Percentiles rank a stretch among this genome's conserved stretches.
phyloP scores from a whole-genome alignment of 164 flowering plant genomes.

The Protea cynaroides region DNA sequence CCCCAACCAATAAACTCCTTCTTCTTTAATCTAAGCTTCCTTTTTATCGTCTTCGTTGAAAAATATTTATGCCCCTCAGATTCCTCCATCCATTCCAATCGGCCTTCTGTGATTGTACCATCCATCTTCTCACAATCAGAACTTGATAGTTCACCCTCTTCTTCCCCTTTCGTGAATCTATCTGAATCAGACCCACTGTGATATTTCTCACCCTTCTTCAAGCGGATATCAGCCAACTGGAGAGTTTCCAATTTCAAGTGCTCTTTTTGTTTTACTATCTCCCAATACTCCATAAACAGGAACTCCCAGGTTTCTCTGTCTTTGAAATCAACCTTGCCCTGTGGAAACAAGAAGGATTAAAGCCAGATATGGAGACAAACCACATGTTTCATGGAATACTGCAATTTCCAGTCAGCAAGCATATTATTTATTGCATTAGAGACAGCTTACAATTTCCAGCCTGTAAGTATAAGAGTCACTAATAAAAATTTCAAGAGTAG shows the following conservation, averaged over 20 bases:
- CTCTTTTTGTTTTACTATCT: slow-evolving; percentile 46
- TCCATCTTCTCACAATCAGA: slow-evolving; percentile 26
- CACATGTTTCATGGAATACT: neutral
- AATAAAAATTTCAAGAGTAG: too few species aligned
- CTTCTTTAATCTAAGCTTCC: slow-evolving; percentile 26
- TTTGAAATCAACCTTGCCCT: slow-evolving; percentile 61
- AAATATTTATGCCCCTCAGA: slow-evolving; percentile 8
- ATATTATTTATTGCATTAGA: neutral
- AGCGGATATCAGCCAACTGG: slow-evolving; percentile 25
- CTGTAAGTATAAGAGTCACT: too few species aligned
- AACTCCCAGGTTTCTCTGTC: slow-evolving; percentile 54
- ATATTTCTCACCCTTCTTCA: slow-evolving; percentile 31
- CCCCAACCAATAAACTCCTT: slow-evolving; percentile 71
- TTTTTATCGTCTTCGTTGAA: slow-evolving; percentile 7
- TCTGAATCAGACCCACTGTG: slow-evolving; percentile 14
- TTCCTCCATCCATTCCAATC: slow-evolving; percentile 13
- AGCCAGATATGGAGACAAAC: neutral
- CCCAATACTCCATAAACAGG: slow-evolving; percentile 68
- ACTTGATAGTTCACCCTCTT: slow-evolving; percentile 13
- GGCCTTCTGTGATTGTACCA: slow-evolving; percentile 3
- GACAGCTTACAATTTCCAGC: too few species aligned
- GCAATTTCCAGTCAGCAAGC: neutral
- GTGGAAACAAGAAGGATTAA: slow-evolving; percentile 16
- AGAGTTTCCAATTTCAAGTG: slow-evolving; percentile 36
- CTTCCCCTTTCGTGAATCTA: slow-evolving; percentile 18